Base-by-base conservation (phyloP, 495 filamentous ascomycete species). In the Neurospora pannonica region DNA sequence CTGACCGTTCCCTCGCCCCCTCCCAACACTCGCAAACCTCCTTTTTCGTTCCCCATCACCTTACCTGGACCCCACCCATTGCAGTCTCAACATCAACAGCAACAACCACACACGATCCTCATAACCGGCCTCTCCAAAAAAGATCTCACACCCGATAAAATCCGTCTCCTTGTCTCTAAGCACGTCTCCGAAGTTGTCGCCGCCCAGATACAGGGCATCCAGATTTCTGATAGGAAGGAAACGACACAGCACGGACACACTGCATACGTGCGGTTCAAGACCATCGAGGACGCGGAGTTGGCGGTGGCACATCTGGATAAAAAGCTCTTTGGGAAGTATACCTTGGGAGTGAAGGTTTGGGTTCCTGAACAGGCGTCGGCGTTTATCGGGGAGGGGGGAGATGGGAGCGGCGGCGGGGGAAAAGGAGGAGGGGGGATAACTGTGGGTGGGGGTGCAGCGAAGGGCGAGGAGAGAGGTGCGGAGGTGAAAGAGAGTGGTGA, bases 221-320 rank as follows among this genome's bases (percentile, higher is more conserved):
- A 34, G 31, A 69, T 72, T 36, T 34, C 28, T 5, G 31, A 36
- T n/a, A 60, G 54, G 24, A n/a, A 72, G n/a, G 37, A 38, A 19
- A 38, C n/a, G 10, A 36, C 24, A 36, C 42, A 34, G 24, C 34
- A 38, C 21, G 42, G 71, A 31, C 38, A 37, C n/a, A 19, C 11
- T 9, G 73, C 75, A 10, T 71, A 72, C 8, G 48, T 78, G 17
- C 74, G 71, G 1, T 77, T 78, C 37, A 3, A 19, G 15, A 13
- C 71, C n/a, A 31, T 42, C 2, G 75, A 42, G 48, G 40, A 67
- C 13, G 54, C 54, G 15, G 54, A 67, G 54, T 67, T 67, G 54
- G 54, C 54, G 24, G 54, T 67, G 54, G 54, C 54, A 17, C 54
- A 67, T 67, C 28, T 67, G 54, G 54, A 67, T 67, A 7, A 67